Base-by-base conservation (phyloP, 192 early-diverging fungal species). In the Geranomyces michiganensis region DNA sequence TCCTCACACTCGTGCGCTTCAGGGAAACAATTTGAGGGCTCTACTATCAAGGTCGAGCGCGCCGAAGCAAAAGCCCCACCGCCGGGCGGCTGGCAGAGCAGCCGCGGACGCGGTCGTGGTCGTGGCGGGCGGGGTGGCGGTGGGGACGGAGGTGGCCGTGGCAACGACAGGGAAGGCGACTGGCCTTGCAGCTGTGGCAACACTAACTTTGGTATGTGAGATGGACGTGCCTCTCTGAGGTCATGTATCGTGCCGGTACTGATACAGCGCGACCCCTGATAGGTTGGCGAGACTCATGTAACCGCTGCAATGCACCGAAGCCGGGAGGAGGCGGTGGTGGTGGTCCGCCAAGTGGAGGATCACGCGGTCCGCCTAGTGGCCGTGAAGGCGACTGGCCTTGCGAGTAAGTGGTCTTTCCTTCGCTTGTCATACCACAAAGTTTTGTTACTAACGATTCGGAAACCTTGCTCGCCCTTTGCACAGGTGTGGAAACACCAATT, bases 401-500 rank as follows among this genome's bases (percentile, higher is more conserved):
- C 66, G 53, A 67, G 76, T 78, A 67, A 21, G 58, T 68, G 14
- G 21, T 31, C 45, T 1, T 7, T 14, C 27, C 12, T 55, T 47
- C n/a, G 31, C 32, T 31, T 26, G 36, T 41, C 5, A n/a, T n/a
- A n/a, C n/a, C n/a, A n/a, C n/a, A n/a, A n/a, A n/a, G n/a, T n/a
- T n/a, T n/a, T n/a, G n/a, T n/a, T n/a, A n/a, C n/a, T n/a, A n/a
- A n/a, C n/a, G n/a, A n/a, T n/a, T n/a, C n/a, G n/a, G n/a, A n/a
- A n/a, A n/a, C n/a, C n/a, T n/a, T n/a, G n/a, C n/a, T 55, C 21
- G 61, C 68, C 17, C 43, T n/a, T 47, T 44, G 14, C 45, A 12
- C 59, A 90, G 89, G 30, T 90, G 89, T 58, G 75, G 84, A 8
- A 84, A 85, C 65, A 89, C 84, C 65, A 90, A 90, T 65, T 90